Evolutionary conservation across 1,284 basidiomycete genomes (phyloP).

Genomic region (Mycena sp.): DNA sequence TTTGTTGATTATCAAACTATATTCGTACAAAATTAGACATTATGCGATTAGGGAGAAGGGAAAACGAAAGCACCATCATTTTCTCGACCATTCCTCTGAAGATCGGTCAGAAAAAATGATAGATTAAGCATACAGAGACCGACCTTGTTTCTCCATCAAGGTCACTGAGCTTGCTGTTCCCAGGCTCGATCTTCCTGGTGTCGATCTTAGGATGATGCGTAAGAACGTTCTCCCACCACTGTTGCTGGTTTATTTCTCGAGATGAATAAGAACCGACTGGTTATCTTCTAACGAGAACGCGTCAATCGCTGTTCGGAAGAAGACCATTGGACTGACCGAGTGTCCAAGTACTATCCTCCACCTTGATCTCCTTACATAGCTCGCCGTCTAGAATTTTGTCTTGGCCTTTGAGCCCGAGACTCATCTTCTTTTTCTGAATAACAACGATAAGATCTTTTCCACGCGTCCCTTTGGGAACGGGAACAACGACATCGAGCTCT

Average conservation of each 20-base stretch:
- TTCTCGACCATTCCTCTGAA: slow-evolving; percentile 99
- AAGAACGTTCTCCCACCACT: slow-evolving; percentile 99
- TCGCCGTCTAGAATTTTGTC: slow-evolving; percentile 91
- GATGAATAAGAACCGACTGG: slow-evolving; percentile 75
- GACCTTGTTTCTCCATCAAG: slow-evolving; percentile 93
- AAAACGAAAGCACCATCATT: slow-evolving; percentile 90
- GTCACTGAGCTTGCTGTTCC: slow-evolving; percentile 96
- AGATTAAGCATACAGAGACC: slow-evolving; percentile 13
- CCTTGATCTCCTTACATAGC: slow-evolving; percentile 91
- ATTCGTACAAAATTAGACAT: slow-evolving; percentile 18
- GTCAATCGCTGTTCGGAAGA: not conserved
- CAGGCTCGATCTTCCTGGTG: slow-evolving; percentile 95
- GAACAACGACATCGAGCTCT: slow-evolving; percentile 86
- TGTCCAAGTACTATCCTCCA: slow-evolving; percentile 98
- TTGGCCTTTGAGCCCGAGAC: slow-evolving; percentile 86
- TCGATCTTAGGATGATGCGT: slow-evolving; percentile 97
- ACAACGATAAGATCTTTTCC: slow-evolving; percentile 80
- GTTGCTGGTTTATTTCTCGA: slow-evolving; percentile 88
- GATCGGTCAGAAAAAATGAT: slow-evolving; percentile 9
- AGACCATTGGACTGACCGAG: slow-evolving; percentile 68
- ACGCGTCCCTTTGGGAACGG: slow-evolving; percentile 89
- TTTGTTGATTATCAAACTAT: slow-evolving; percentile 99
- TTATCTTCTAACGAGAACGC: slow-evolving; percentile 75
- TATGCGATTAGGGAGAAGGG: slow-evolving; percentile 25
- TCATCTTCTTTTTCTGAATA: slow-evolving; percentile 86